Percentiles rank a stretch among this genome's conserved stretches.
Conservation (phyloP, 2,329 filamentous ascomycete species). For the Zymoseptoria pseudotritici region DNA sequence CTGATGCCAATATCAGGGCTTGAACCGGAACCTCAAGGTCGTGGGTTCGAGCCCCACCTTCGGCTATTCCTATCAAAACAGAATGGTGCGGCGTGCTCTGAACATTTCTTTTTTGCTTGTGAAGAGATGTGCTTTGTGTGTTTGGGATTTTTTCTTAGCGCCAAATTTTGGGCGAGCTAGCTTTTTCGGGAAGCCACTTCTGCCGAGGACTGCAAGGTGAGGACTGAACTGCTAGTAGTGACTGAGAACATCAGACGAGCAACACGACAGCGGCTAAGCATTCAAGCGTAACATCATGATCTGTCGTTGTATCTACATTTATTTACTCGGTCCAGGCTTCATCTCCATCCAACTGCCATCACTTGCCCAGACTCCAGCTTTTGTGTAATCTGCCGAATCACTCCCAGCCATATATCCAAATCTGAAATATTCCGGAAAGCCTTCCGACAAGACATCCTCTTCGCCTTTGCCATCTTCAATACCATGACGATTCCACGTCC, state of each 20-base stretch:
- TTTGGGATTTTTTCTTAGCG: background rate
- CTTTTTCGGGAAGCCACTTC: background rate
- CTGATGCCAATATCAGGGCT: background rate
- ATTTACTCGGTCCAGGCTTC: conserved; percentile 48
- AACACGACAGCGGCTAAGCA: background rate
- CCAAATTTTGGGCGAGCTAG: background rate
- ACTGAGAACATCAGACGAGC: background rate
- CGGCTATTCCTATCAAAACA: conserved; percentile 17
- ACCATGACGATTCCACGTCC: conserved; percentile 29
- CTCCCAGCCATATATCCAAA: conserved; percentile 68
- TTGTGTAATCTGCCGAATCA: conserved; percentile 61
- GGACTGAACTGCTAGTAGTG: background rate
- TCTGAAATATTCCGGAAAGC: conserved; percentile 63
- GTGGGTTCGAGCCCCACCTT: conserved; percentile 19
- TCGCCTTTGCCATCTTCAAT: conserved; percentile 2
- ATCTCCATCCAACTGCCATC: conserved; percentile 61
- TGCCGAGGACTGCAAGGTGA: background rate
- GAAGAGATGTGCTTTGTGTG: background rate
- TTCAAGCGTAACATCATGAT: background rate
- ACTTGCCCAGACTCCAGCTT: conserved; percentile 61
- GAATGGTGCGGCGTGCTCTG: background rate
- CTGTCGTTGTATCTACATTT: background rate
- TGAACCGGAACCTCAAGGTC: conserved; percentile 1
- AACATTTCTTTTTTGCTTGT: background rate
- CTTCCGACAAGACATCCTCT: conserved; percentile 29